Evolutionary conservation across 2,329 filamentous ascomycete species (phyloP), one percentile per base, ranked within the genome.

Genomic region (Talaromyces verruculosus): DNA sequence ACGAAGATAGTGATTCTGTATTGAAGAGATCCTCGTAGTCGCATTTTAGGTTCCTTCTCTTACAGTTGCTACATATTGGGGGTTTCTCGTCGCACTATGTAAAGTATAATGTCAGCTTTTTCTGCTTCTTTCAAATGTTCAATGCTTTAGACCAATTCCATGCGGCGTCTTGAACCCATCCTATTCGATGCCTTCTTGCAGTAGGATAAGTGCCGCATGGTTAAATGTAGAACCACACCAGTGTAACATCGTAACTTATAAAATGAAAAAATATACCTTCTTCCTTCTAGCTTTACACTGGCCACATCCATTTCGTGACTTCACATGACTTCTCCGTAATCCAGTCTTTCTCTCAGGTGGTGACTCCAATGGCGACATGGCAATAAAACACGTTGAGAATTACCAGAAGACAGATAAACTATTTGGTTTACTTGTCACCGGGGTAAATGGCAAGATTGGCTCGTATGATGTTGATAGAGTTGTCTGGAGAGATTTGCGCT

Each of bases 211-310:
- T 45, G n/a, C 10, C 43, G n/a, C 43, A 22, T 49, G 45, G 39
- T 33, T n/a, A 37, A 28, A 61, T 15, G 25, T 61, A 35, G 25
- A 49, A 25, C 28, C 35, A 57, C 22, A 35, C 61, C 33, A 63
- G 33, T 15, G 33, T 41, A 51, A 57, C 35, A 41, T 28, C 17
- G 33, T 37, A 55, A 33, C 5, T 55, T 5, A 63, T 57, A 25
- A 25, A 49, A 22, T 11, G 2, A 4, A 28, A 49, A 17, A 58
- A 17, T 47, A 33, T 58, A 66, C 64, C 49, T 66, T 66, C 55
- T 63, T 63, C 25, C 60, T 66, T 47, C 64, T 57, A 30, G 51
- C 51, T n/a, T 66, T 66, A 63, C 64, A 63, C 45, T 66, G 64
- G 30, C 59, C 51, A 17, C 64, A 63, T 63, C 64, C 64, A 59